Evolutionary conservation across 2,329 filamentous ascomycete species (phyloP), one percentile per base, ranked within the genome.

Genomic region (Penicillium aurantiogriseum): DNA sequence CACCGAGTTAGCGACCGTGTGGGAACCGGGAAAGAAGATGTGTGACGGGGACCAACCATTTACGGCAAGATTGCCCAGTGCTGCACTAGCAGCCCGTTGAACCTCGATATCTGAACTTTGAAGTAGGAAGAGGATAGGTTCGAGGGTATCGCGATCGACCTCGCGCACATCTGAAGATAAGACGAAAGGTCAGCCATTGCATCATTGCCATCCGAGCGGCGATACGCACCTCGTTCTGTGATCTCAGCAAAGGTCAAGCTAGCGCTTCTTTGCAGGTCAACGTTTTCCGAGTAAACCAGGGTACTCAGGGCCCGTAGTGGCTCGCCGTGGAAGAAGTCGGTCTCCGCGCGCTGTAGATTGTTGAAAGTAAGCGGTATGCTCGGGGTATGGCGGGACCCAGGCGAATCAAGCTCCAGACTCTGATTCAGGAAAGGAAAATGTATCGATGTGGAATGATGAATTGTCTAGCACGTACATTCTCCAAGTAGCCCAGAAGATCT

Each of bases 191-290:
- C 54, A 68, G 63, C 29, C 42, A 52, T 59, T 53, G 51, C 39
- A 59, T 58, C 51, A 54, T 31, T 45, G 31, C 29, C 29, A 39
- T 42, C 38, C 15, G 40, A 38, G 21, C 44, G 51, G 35, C 44
- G 25, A 42, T 44, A 66, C 74, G 52, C 66, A 97, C 94, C 93
- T 91, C 93, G 81, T 78, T 99, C 94, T 39, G 94, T 99, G 67
- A 99, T 99, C 76, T 99, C 94, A 59, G 94, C 94, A 82, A 99
- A 99, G 2, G 94, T 99, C 76, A 99, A 85, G 75, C 93, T 97
- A 52, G 94, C 94, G 79, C 94, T 97, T 65, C 94, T 86, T 79
- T 99, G 94, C 52, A 99, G 83, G 75, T 99, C 94, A 74, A 99
- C 92, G 79, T 99, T 99, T 77, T 97, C 92, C 57, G 94, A 99